phyloP scores from a whole-genome alignment of 208 protist genomes.

The Trypanosoma melophagium region DNA sequence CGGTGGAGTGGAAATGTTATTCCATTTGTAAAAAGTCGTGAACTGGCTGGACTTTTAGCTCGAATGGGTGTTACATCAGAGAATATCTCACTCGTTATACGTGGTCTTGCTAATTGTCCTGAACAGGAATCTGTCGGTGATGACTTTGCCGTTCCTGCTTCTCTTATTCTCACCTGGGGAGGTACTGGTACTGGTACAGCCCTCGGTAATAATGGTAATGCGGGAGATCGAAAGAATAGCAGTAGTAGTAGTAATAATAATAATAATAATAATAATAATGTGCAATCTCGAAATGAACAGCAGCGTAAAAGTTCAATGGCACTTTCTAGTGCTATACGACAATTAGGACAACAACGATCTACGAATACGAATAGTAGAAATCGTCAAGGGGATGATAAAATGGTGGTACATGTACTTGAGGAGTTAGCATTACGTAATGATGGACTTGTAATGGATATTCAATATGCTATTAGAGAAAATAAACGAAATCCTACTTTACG shows the following conservation, averaged over 20 bases:
- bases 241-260: not conserved
- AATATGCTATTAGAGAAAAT: slow-evolving; percentile 78
- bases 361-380: slow-evolving; percentile 13
- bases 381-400: slow-evolving; percentile 42
- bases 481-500: slow-evolving; percentile 49
- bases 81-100: slow-evolving; percentile 57
- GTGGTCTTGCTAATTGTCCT: slow-evolving; percentile 67
- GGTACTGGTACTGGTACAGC: slow-evolving; percentile 34
- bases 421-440: slow-evolving; percentile 71
- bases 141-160: slow-evolving; percentile 74
- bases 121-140: slow-evolving; percentile 64
- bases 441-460: slow-evolving; percentile 74
- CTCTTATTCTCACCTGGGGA: slow-evolving; percentile 69
- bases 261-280: slow-evolving; percentile 5
- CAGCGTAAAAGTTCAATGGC: slow-evolving; percentile 20
- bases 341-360: slow-evolving; percentile 22
- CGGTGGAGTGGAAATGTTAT: slow-evolving; percentile 64
- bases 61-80: slow-evolving; percentile 62
- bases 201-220: slow-evolving; percentile 3
- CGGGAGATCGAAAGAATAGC: slow-evolving; percentile 7
- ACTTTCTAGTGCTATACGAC: slow-evolving; percentile 27
- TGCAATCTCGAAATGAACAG: slow-evolving; percentile 25
- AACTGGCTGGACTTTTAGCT: slow-evolving; percentile 58
- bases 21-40: slow-evolving; percentile 57
- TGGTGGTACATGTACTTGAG: slow-evolving; percentile 72